Evolutionary conservation across 768 basidiomycete species (phyloP).

Genomic region (Daedaleopsis sinensis): DNA sequence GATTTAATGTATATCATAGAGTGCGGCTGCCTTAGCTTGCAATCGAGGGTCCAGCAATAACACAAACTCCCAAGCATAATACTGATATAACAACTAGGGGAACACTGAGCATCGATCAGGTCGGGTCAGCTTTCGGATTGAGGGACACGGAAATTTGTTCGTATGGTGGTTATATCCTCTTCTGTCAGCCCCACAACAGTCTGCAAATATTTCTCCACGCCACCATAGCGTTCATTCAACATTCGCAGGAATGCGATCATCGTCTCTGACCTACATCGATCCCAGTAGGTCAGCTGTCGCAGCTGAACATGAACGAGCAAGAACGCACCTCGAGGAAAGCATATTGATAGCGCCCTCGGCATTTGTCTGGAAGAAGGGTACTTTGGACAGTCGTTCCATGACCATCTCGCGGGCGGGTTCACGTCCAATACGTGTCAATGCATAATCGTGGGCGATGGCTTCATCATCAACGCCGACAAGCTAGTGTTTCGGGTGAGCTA

Average conservation of each 20-base stretch:
- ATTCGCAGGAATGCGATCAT: constrained; percentile 74
- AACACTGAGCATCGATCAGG: neutral
- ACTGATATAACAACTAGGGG: constrained; percentile 4
- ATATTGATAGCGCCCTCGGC: constrained; percentile 80
- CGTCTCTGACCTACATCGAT: constrained; percentile 58
- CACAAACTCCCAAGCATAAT: constrained; percentile 9
- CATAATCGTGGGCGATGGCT: constrained; percentile 71
- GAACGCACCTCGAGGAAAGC: constrained; percentile 71
- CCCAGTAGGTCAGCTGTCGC: neutral
- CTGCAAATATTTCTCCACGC: constrained; percentile 65
- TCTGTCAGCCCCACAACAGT: constrained; percentile 58
- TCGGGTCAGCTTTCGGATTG: constrained; percentile 7
- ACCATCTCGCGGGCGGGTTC: constrained; percentile 77
- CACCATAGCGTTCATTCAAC: constrained; percentile 65
- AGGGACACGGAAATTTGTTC: constrained; percentile 48
- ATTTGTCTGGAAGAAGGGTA: constrained; percentile 74
- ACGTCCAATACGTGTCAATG: constrained; percentile 76
- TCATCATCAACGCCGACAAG: constrained; percentile 73
- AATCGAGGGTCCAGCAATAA: too few species aligned
- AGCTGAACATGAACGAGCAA: neutral
- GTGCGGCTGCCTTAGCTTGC: too few species aligned
- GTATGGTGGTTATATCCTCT: constrained; percentile 63
- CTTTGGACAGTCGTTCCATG: constrained; percentile 65
- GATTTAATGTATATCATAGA: neutral
- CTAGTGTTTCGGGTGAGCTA: constrained; percentile 39